Conservation (phyloP, 768 basidiomycete species). For the Auricularia sp. region DNA sequence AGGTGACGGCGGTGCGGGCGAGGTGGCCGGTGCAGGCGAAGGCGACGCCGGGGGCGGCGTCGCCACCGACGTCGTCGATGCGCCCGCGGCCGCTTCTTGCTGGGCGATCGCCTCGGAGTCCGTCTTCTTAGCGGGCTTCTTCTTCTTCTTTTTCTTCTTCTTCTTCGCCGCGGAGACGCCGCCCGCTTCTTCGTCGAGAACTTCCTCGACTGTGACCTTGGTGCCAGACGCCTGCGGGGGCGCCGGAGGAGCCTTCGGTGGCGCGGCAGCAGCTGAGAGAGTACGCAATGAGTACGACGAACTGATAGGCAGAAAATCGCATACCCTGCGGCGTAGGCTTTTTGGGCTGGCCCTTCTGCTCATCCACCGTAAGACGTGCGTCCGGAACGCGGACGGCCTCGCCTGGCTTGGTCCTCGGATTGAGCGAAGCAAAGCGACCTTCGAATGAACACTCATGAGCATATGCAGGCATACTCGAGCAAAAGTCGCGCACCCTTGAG, state of each 20-base stretch:
- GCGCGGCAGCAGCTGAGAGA: not conserved
- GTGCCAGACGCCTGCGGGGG: conserved; percentile 20
- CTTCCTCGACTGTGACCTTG: conserved; percentile 57
- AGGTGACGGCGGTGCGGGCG: conserved; percentile 11
- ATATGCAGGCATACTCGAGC: not conserved
- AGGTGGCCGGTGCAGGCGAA: conserved; percentile 3
- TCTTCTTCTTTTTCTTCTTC: conserved; percentile 69
- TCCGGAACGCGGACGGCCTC: not conserved
- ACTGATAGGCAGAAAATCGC: not conserved
- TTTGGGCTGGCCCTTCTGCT: not conserved
- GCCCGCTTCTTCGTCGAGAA: conserved; percentile 55
- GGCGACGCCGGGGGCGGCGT: conserved; percentile 3
- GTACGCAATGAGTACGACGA: too few relatives aligned
- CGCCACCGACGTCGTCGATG: conserved; percentile 3
- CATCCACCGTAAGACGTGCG: not conserved
- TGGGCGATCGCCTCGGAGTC: conserved; percentile 15
- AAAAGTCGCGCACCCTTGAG: conserved; percentile 43
- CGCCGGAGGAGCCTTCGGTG: not conserved
- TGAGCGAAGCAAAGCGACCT: conserved; percentile 8
- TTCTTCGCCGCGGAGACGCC: conserved; percentile 31
- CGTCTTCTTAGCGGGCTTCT: conserved; percentile 54
- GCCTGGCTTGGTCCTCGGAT: not conserved
- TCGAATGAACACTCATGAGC: not conserved
- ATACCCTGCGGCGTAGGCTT: not conserved
- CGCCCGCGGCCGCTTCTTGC: conserved; percentile 14